Base-by-base conservation (phyloP, 805 yeast genomes). In the Metschnikowia arizonensis region DNA sequence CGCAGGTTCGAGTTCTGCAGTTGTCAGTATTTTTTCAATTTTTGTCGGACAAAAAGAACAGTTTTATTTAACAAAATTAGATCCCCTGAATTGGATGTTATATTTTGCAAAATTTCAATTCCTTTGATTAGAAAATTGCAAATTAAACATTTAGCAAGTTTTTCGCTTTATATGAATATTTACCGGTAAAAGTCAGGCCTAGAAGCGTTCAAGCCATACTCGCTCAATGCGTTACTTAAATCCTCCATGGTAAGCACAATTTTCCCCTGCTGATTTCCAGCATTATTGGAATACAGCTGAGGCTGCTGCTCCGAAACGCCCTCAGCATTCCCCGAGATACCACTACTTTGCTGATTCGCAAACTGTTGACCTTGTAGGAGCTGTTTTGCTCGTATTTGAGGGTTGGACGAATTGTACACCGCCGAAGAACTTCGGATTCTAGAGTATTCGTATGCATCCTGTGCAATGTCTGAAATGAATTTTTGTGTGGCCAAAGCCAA, bases 401-500 rank as follows among this genome's bases (percentile, higher is more conserved):
- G 95, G 59, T 88, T 88, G 35, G 86, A 75, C 4, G 95, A 81
- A 56, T 84, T 83, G 57, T 86, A 82, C n/a, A 90, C 95, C 0
- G 96, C 81, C 10, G 88, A 81, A 4, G 87, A 73, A n/a, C 93
- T 87, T 50, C 98, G 77, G 53, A 93, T 93, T 49, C 98, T 73
- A 7, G 96, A 86, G 61, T 88, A 90, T 62, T 93, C 99, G 61
- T 88, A 93, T 0, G 99, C 97, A 60, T 93, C 98, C 12, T 89
- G 88, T 1, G 99, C 97, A 25, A 93, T 83, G 62, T 93, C 99
- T 49, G 90, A 81, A 23, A 93, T 78, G 62, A 93, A 93, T 61
- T 93, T 93, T 59, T 95, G 99, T 0, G 99, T 93, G 1, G 99
- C 98, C 46, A 93, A 71, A 0, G 98, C 97, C 40, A 93, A 71